Evolutionary conservation across 2,329 filamentous ascomycete species (phyloP).

Genomic region (Sarocladium strictum): DNA sequence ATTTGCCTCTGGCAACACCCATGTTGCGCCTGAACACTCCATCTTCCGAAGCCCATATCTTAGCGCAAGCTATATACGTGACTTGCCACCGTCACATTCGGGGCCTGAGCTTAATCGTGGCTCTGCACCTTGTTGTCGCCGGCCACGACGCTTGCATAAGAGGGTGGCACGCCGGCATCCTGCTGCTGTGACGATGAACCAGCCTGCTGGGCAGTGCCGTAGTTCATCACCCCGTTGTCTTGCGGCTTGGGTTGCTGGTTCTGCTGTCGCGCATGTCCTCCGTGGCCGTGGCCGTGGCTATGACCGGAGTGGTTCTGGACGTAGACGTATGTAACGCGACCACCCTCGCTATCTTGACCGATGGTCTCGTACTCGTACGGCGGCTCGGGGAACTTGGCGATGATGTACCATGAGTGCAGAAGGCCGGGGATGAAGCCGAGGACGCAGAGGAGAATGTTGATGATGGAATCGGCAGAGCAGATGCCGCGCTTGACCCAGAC

Average conservation of each 20-base stretch:
- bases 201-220: constrained; percentile 34
- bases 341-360: constrained; percentile 48
- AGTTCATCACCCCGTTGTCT: constrained; percentile 33
- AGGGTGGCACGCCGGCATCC: constrained; percentile 60
- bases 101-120: constrained; percentile 19
- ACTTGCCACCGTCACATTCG: too few species aligned
- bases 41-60: not conserved
- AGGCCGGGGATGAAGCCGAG: constrained; percentile 81
- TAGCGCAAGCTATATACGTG: too few species aligned
- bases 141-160: constrained; percentile 83
- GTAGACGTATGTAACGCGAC: constrained; percentile 72
- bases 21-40: not conserved
- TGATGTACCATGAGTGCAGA: constrained; percentile 97
- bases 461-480: constrained; percentile 85
- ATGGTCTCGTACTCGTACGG: constrained; percentile 64
- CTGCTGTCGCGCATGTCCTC: constrained; percentile 26
- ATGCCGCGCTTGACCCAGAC: constrained; percentile 97
- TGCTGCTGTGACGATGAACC: not conserved
- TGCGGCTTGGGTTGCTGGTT: constrained; percentile 24
- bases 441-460: constrained; percentile 87
- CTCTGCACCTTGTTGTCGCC: constrained; percentile 87
- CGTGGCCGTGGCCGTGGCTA: constrained; percentile 1
- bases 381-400: constrained; percentile 77
- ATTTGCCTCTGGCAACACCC: not conserved
- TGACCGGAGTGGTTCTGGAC: constrained; percentile 44